Base-by-base conservation (phyloP, 768 basidiomycete species). In the Lactifluus subvellereus region DNA sequence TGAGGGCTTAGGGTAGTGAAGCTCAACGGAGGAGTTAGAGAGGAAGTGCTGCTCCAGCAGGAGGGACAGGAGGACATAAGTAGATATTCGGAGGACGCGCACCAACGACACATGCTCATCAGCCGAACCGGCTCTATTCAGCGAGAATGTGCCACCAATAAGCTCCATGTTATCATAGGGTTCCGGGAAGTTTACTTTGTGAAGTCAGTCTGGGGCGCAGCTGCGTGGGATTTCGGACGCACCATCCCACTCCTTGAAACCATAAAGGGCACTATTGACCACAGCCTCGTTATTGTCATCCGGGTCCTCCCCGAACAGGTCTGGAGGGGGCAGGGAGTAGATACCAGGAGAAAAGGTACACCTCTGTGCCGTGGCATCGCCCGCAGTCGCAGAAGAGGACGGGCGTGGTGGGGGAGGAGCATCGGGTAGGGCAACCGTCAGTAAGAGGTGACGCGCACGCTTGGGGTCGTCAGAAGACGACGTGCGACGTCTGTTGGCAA, bases 41-140 rank as follows among this genome's bases (percentile, higher is more conserved):
- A 87, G 76, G 5, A 86, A 71, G 42, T 80, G 77, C 68, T 87
- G 84, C 67, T 88, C 87, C 16, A 88, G 80, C 4, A 84, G 63
- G 38, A 86, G 76, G 1, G 84, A 83, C 1, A 86, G 76, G 67
- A 84, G 81, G 9, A 78, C 69, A 69, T 83, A 87, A 16, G 83
- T 72, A 0, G 79, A 68, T 10, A 87, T 66, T 16, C 81, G 79
- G 16, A 89, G 80, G 18, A 82, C 73, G 49, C 76, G 77, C 53
- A 72, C 71, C 0, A 89, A 76, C 0, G 77, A 61, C 3, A 68
- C 64, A 65, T 85, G 77, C 57, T 83, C 79, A 4, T 68, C 37
- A 1, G 73, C 69, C 1, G 81, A 79, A 13, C 71, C 71, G 14
- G 80, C 67, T 10, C 81, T 84, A 63, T 74, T 76, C 62, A 89